phyloP scores from a whole-genome alignment of 2,329 filamentous ascomycete genomes.

The Simplicillium sp. region DNA sequence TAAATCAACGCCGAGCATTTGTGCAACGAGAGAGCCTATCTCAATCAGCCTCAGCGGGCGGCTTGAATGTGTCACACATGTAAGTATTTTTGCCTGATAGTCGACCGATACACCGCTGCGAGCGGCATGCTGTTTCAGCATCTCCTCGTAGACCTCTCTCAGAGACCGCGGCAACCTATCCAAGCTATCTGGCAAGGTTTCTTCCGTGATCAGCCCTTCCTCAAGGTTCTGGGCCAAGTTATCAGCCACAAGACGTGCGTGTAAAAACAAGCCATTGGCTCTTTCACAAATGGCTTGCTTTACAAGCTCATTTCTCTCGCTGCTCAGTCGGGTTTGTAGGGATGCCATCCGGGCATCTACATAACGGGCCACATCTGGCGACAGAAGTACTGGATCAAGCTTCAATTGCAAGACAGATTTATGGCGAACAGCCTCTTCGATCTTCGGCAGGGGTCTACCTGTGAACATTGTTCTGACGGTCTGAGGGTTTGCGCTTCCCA shows the following conservation, averaged over 20 bases:
- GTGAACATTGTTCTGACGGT: constrained; percentile 4
- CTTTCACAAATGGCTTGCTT: constrained; percentile 1
- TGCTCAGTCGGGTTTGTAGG: neutral
- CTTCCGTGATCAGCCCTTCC: constrained; percentile 2
- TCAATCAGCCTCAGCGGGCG: constrained; percentile 29
- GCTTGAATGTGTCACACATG: constrained; percentile 27
- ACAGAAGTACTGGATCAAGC: constrained; percentile 4
- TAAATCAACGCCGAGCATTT: constrained; percentile 6
- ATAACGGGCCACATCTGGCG: constrained; percentile 4
- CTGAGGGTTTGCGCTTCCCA: neutral
- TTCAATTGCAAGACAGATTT: constrained; percentile 1
- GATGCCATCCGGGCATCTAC: constrained; percentile 3
- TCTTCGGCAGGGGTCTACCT: constrained; percentile 5
- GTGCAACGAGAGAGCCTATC: constrained; percentile 16
- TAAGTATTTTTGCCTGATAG: constrained; percentile 24
- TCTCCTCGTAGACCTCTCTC: constrained; percentile 7
- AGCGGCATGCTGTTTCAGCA: constrained; percentile 16
- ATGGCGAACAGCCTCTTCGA: constrained; percentile 1
- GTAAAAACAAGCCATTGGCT: constrained; percentile 4
- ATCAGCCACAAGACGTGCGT: constrained; percentile 4
- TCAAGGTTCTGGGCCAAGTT: constrained; percentile 3
- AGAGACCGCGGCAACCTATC: constrained; percentile 5
- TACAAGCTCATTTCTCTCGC: neutral
- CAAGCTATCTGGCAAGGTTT: constrained; percentile 6
- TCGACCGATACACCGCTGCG: constrained; percentile 13